A percentile compares a stretch with the other conserved stretches of the same genome.
Evolutionary conservation across 2,329 filamentous ascomycete species (phyloP).

Genomic region (Juglanconis sp.): DNA sequence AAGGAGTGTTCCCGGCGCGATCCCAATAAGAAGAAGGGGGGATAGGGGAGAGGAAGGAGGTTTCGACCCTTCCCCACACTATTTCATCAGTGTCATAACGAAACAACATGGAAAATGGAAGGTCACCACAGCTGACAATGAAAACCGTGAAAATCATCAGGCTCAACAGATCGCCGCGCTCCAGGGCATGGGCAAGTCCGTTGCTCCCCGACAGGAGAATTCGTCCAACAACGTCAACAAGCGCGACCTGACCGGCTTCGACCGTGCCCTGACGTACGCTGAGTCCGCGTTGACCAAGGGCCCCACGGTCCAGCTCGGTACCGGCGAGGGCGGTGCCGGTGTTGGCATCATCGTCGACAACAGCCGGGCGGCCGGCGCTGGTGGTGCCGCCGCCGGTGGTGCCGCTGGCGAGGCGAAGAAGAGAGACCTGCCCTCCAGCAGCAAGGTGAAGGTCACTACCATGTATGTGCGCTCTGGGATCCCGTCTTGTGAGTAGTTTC

Average conservation of each 20-base stretch:
- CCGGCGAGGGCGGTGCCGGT: constrained; percentile 39
- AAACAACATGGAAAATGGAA: no score
- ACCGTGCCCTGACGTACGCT: constrained; percentile 44
- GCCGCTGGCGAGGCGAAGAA: neutral
- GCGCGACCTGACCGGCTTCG: constrained; percentile 46
- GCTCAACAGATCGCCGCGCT: constrained; percentile 41
- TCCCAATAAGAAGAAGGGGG: no score
- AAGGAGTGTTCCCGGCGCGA: constrained; percentile 15
- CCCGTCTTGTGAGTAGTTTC: constrained; percentile 36
- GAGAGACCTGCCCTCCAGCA: constrained; percentile 27
- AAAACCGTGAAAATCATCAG: constrained; percentile 18
- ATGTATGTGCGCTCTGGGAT: constrained; percentile 45
- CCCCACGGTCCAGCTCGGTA: constrained; percentile 47
- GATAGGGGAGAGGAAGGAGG: no score
- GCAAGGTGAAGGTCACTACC: constrained; percentile 42
- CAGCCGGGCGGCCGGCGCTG: constrained; percentile 21
- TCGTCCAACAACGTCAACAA: constrained; percentile 32
- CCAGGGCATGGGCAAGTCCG: constrained; percentile 48
- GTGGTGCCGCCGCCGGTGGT: constrained; percentile 2
- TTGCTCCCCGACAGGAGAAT: constrained; percentile 35
- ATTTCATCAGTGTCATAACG: neutral
- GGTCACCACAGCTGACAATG: no score
- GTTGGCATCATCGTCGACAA: constrained; percentile 34
- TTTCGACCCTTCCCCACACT: no score
- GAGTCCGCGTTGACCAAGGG: constrained; percentile 42